Evolutionary conservation across 768 basidiomycete genomes (phyloP), one percentile per base, ranked within the genome.

Genomic region (Psilocybe cyanescens): DNA sequence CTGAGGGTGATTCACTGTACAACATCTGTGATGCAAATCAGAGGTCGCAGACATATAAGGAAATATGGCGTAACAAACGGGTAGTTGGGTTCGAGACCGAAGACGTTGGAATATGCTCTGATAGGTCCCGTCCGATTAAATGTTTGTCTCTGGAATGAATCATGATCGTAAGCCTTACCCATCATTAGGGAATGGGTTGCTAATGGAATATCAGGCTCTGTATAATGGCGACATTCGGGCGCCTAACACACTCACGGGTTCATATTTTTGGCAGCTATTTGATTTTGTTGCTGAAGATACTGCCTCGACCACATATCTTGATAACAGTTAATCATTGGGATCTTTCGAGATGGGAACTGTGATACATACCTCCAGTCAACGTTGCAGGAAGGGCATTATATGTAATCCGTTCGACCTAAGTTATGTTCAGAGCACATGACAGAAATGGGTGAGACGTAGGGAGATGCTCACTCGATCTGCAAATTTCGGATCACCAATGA

Each of bases 221-320:
- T n/a, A 51, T n/a, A 51, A 37, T n/a, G n/a, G 63, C 16, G 45
- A 39, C 53, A 47, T 19, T n/a, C 41, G 16, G 29, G 16, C 11
- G 35, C 17, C 16, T 44, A 5, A 30, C 6, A 5, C 39, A 60
- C 78, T 65, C 47, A 81, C 81, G 78, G 79, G 16, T 73, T 80
- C 84, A 85, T 86, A 64, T 85, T 85, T 70, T 81, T 78, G 14
- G 83, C 76, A 0, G 80, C 81, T 41, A 86, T 80, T 65, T 86
- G 85, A 63, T 85, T 87, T 67, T 83, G 81, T 65, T 86, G 80
- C 61, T 86, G 86, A 14, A 86, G 71, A 64, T 86, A 87, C 68
- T 86, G 84, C 12, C 83, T 75, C 0, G 82, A 79, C 84, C 83
- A 86, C 81, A 86, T 85, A 65, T 81, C 83, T 84, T 44, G 48